Evolutionary conservation across 2,329 filamentous ascomycete species (phyloP).

Genomic region (Xylariaceae sp.): DNA sequence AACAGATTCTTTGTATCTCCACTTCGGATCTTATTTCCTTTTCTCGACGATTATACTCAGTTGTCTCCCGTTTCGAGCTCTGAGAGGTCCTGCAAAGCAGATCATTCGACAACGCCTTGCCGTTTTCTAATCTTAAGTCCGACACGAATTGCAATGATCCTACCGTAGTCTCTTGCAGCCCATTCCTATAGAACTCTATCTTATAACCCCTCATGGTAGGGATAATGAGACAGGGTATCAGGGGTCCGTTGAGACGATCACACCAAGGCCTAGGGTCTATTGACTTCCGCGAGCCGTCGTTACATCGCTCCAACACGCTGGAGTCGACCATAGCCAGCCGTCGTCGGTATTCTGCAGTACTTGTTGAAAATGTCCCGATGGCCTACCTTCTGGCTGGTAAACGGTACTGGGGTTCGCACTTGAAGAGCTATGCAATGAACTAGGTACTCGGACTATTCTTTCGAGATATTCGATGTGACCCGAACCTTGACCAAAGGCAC

Average conservation of each 20-base stretch:
- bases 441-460: too few relatives aligned
- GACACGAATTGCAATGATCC: slow-evolving; percentile 16
- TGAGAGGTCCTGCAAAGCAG: slow-evolving; percentile 1
- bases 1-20: slow-evolving; percentile 18
- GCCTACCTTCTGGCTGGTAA: not conserved
- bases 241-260: slow-evolving; percentile 26
- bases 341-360: slow-evolving; percentile 4
- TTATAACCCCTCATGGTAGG: slow-evolving; percentile 25
- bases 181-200: slow-evolving; percentile 8
- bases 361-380: slow-evolving; percentile 4
- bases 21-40: not conserved
- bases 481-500: not conserved
- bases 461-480: not conserved
- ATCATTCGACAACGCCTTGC: slow-evolving; percentile 11
- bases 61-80: not conserved
- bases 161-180: slow-evolving; percentile 5
- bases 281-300: slow-evolving; percentile 31
- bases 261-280: slow-evolving; percentile 25
- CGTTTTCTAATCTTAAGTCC: slow-evolving; percentile 29
- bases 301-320: slow-evolving; percentile 22
- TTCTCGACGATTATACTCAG: not conserved
- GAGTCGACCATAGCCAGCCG: slow-evolving; percentile 14
- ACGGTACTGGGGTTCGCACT: not conserved
- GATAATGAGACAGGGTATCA: slow-evolving; percentile 16
- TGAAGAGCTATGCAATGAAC: not conserved